Conservation (phyloP, 1,284 basidiomycete species). For the Rhodotorula sp. region DNA sequence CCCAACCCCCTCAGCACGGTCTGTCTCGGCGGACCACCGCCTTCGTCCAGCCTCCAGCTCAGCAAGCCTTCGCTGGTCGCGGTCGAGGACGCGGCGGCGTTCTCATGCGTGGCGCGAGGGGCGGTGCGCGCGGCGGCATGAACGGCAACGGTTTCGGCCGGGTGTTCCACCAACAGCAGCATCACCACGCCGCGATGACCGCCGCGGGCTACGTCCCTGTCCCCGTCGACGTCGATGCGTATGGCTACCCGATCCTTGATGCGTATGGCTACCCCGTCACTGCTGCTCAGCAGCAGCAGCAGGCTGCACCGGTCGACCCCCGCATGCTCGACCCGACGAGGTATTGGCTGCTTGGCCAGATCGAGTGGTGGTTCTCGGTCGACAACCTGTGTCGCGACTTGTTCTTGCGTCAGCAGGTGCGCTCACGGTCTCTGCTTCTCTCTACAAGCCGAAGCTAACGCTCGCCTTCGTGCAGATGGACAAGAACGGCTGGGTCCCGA, state of each 20-base stretch:
- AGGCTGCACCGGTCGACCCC: slow-evolving; percentile 29
- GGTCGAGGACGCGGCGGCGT: slow-evolving; percentile 8
- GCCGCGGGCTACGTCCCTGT: slow-evolving; percentile 22
- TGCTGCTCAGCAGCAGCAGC: slow-evolving; percentile 1
- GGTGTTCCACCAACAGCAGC: slow-evolving; percentile 14
- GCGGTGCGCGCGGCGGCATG: neutral
- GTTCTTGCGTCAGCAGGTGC: slow-evolving; percentile 65
- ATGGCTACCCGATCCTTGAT: slow-evolving; percentile 19
- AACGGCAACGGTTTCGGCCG: slow-evolving; percentile 2
- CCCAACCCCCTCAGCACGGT: neutral
- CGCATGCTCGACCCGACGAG: slow-evolving; percentile 37
- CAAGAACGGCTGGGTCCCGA: slow-evolving; percentile 77
- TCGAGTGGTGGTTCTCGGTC: slow-evolving; percentile 84
- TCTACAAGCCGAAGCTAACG: neutral
- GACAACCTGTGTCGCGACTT: slow-evolving; percentile 82
- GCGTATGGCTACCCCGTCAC: slow-evolving; percentile 21
- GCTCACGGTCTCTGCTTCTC: slow-evolving; percentile 26
- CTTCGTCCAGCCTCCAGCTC: slow-evolving; percentile 6
- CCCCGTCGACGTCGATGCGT: slow-evolving; percentile 14
- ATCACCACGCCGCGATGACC: slow-evolving; percentile 6
- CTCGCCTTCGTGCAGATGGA: slow-evolving; percentile 67
- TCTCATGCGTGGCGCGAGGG: neutral
- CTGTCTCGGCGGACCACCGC: neutral
- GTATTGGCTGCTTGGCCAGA: slow-evolving; percentile 51
- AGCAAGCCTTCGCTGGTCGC: neutral